A percentile compares a stretch with the other conserved stretches of the same genome.
phyloP scores from a whole-genome alignment of 495 filamentous ascomycete genomes.

The Umbilicaria muhlenbergii region DNA sequence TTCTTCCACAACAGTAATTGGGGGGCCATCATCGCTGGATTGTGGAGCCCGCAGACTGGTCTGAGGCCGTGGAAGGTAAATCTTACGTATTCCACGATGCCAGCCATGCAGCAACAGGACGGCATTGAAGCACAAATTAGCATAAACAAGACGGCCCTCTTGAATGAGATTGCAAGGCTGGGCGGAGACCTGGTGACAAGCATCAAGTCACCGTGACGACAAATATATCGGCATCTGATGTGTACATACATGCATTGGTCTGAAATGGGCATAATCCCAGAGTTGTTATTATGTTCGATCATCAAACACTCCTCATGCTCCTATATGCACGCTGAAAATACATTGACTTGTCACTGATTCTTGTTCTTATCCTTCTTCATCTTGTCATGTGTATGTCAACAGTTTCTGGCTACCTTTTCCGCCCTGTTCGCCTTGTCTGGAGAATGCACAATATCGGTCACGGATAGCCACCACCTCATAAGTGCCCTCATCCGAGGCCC shows the following conservation, averaged over 20 bases:
- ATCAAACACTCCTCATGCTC: not conserved
- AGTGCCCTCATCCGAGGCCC: constrained; percentile 79
- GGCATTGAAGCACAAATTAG: constrained; percentile 25
- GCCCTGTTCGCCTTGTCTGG: constrained; percentile 39
- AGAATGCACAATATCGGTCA: constrained; percentile 78
- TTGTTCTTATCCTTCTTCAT: constrained; percentile 12
- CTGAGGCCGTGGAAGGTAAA: constrained; percentile 48
- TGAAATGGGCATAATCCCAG: not conserved
- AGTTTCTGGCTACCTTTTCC: constrained; percentile 26
- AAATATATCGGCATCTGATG: too few species aligned
- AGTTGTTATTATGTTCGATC: not conserved
- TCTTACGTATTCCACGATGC: constrained; percentile 50
- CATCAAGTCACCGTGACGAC: constrained; percentile 15
- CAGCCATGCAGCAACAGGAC: constrained; percentile 16
- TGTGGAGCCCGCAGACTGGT: constrained; percentile 62
- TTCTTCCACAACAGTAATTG: constrained; percentile 54
- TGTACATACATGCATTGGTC: not conserved
- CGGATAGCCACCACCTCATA: constrained; percentile 95
- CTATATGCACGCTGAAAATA: not conserved
- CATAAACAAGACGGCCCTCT: constrained; percentile 56
- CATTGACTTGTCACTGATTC: constrained; percentile 13
- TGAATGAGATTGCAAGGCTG: constrained; percentile 58
- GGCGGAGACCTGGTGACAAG: constrained; percentile 27
- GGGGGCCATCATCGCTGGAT: constrained; percentile 46
- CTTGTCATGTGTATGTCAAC: constrained; percentile 15